phyloP scores from a whole-genome alignment of 208 protist species.

The Crithidia brevicula region DNA sequence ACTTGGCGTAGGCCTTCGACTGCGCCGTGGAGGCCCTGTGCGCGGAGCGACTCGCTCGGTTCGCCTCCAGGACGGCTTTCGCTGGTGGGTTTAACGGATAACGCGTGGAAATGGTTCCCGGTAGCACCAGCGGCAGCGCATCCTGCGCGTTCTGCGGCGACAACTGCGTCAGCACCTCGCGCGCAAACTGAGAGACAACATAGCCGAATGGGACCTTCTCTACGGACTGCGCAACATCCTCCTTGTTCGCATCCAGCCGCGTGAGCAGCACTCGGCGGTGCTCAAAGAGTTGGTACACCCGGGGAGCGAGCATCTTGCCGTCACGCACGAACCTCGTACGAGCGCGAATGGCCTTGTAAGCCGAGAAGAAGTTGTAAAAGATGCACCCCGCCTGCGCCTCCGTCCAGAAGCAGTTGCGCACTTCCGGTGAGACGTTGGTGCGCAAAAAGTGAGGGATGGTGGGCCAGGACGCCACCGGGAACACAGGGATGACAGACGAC shows the following conservation, averaged over 20 bases:
- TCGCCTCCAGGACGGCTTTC: not conserved
- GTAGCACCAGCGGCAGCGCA: conserved; percentile 35
- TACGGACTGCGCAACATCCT: conserved; percentile 47
- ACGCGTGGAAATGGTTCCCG: conserved; percentile 20
- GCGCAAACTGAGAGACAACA: conserved; percentile 52
- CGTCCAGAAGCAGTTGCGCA: conserved; percentile 72
- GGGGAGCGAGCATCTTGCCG: conserved; percentile 69
- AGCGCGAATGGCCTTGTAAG: conserved; percentile 36
- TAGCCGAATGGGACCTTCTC: conserved; percentile 73
- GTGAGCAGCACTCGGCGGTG: conserved; percentile 33
- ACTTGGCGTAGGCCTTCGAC: not conserved
- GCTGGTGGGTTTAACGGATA: conserved; percentile 11
- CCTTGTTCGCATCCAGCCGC: conserved; percentile 52
- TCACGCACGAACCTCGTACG: conserved; percentile 53
- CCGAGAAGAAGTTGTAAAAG: conserved; percentile 54
- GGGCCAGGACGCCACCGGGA: conserved; percentile 45
- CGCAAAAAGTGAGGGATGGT: conserved; percentile 78
- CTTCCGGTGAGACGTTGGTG: conserved; percentile 45
- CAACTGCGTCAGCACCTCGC: conserved; percentile 39
- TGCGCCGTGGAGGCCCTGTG: not conserved
- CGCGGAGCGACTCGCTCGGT: too few relatives aligned
- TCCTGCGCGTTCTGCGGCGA: conserved; percentile 17
- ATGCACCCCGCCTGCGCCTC: conserved; percentile 43
- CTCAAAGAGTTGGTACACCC: conserved; percentile 63
- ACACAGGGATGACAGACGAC: conserved; percentile 55